phyloP scores from a whole-genome alignment of 2,329 filamentous ascomycete species.

The Tolypocladium tundrense region DNA sequence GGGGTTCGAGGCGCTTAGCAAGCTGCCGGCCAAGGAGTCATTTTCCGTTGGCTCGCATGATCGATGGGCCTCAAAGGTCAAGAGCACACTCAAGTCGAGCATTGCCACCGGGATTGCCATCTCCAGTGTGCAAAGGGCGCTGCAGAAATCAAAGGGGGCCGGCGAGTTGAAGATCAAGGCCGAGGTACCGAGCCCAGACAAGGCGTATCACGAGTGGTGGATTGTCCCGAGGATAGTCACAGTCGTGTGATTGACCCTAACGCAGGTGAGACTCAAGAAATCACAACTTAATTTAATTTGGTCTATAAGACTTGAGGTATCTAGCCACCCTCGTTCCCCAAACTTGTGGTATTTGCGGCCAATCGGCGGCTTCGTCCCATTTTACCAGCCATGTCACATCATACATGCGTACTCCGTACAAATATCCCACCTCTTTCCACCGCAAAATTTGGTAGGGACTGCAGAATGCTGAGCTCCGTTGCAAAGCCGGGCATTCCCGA shows the following conservation, averaged over 20 bases:
- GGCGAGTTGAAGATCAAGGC: slow-evolving; percentile 30
- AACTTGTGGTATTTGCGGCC: neutral
- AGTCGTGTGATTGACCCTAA: neutral
- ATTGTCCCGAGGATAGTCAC: slow-evolving; percentile 42
- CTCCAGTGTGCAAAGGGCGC: slow-evolving; percentile 45
- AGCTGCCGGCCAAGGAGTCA: slow-evolving; percentile 38
- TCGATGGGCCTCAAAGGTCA: slow-evolving; percentile 50
- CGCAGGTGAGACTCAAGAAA: neutral
- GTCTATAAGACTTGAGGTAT: slow-evolving; percentile 1
- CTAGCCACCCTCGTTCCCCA: neutral
- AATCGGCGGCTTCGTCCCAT: neutral
- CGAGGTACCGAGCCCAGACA: slow-evolving; percentile 40
- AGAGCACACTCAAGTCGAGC: slow-evolving; percentile 55
- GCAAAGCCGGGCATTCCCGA: neutral
- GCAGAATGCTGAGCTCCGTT: neutral
- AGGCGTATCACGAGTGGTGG: slow-evolving; percentile 56
- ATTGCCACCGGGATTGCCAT: slow-evolving; percentile 61
- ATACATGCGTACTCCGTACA: neutral
- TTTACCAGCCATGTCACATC: neutral
- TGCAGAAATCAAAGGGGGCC: slow-evolving; percentile 24
- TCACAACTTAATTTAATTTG: neutral
- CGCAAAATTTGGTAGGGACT: neutral
- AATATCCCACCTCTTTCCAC: neutral
- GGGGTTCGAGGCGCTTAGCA: slow-evolving; percentile 46
- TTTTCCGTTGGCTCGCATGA: slow-evolving; percentile 48